Evolutionary conservation across 2,329 filamentous ascomycete genomes (phyloP), one percentile per base, ranked within the genome.

Genomic region (Aschersonia sp.): DNA sequence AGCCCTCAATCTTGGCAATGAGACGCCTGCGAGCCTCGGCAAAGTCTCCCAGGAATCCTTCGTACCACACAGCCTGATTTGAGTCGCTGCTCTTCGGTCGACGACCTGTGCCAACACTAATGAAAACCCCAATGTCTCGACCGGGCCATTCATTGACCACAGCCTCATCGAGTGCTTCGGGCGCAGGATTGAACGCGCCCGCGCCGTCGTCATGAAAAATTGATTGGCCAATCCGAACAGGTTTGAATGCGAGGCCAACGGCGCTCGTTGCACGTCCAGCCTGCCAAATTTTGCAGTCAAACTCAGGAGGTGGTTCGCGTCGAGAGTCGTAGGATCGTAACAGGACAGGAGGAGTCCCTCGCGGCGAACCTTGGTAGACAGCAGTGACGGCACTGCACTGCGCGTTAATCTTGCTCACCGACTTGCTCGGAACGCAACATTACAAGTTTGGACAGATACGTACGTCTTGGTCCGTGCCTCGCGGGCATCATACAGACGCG

Each of bases 251-350:
- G 42, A 95, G 72, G 0, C 86, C 87, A 1, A 90, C 92, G 1
- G 92, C 87, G 47, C 78, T 87, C 1, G 92, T 98, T n/a, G 92
- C 92, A 50, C 92, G 80, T 9, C 92, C 92, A 5, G 92, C 92
- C 66, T 98, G 83, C 92, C 92, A 98, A 49, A 98, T 92, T 43
- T 83, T 94, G 65, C 89, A 95, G 59, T 95, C 85, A 51, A 87
- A 90, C 62, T 95, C 89, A 2, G 90, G 85, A 0, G 88, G 77
- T 0, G 89, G 84, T 62, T 97, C 92, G 63, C 84, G 87, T 57
- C 90, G 78, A 12, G 92, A 97, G 62, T 97, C 90, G 65, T 98
- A 98, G 2, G 90, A 97, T 54, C 92, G 83, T 48, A 98, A 70
- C 50, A 97, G 65, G 7, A 82, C 82, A 2, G 89, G 76, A 2